Conservation (phyloP, 179 eudicot species). For the Spinacia oleracea region DNA sequence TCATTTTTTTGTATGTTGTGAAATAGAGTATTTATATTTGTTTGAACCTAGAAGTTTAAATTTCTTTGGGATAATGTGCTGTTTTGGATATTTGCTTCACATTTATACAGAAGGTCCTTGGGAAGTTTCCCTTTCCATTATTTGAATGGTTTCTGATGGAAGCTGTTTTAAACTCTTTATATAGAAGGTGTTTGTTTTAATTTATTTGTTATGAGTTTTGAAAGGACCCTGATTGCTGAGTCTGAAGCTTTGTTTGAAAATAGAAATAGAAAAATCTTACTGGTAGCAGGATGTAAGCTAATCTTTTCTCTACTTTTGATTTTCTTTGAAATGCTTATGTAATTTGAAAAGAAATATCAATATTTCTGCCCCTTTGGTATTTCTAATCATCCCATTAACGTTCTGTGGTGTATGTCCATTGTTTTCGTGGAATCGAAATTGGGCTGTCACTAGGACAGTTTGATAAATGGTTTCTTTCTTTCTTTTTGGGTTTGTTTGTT, state of each 20-base stretch:
- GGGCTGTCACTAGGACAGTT: background rate
- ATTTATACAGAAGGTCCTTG: too few relatives aligned
- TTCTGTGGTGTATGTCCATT: background rate
- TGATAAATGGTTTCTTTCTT: background rate
- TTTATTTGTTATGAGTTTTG: background rate
- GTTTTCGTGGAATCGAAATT: background rate
- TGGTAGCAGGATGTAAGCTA: background rate
- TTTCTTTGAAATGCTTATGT: background rate
- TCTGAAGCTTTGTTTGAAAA: background rate
- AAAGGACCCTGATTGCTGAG: background rate
- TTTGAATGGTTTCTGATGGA: background rate
- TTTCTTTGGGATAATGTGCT: background rate
- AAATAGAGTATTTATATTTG: background rate
- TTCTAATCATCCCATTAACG: background rate
- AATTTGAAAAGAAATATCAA: background rate
- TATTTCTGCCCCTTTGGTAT: background rate
- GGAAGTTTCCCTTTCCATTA: too few relatives aligned
- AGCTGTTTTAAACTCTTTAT: background rate
- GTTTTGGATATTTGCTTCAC: background rate
- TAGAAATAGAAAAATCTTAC: too few relatives aligned
- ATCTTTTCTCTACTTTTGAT: background rate
- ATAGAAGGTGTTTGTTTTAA: background rate
- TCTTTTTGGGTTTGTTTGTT: background rate
- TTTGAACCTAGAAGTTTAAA: background rate
- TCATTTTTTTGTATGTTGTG: background rate